Percentiles rank a stretch among this genome's conserved stretches.
Conservation (phyloP, 2,329 filamentous ascomycete species). For the Fonsecaea pedrosoi region DNA sequence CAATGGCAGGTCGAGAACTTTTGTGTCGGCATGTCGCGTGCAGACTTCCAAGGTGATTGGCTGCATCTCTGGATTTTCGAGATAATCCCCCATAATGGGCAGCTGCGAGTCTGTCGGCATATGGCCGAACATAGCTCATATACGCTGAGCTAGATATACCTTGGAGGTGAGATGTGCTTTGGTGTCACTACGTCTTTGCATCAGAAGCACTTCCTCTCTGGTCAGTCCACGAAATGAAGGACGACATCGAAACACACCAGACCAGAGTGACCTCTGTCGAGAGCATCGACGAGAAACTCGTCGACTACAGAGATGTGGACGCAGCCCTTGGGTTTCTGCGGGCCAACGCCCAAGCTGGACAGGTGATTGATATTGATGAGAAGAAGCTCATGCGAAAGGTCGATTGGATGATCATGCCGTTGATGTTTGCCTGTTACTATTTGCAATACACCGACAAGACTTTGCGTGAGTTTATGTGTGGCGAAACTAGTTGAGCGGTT, state of each 20-base stretch:
- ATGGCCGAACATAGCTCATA: conserved; percentile 4
- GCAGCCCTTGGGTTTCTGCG: conserved; percentile 48
- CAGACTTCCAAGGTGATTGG: conserved; percentile 4
- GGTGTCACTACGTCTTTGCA: background rate
- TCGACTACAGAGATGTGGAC: conserved; percentile 41
- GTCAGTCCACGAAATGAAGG: conserved; percentile 6
- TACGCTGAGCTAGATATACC: background rate
- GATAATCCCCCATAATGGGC: conserved; percentile 11
- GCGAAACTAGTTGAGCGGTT: conserved; percentile 47
- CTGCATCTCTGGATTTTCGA: background rate
- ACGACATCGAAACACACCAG: conserved; percentile 25
- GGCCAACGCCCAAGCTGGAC: conserved; percentile 41
- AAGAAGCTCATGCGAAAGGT: conserved; percentile 47
- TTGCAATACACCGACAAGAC: conserved; percentile 66
- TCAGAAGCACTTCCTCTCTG: background rate
- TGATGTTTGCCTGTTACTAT: conserved; percentile 59
- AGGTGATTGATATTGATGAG: conserved; percentile 41
- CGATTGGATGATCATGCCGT: conserved; percentile 57
- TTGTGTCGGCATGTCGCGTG: background rate
- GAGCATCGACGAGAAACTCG: conserved; percentile 17
- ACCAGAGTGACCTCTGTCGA: conserved; percentile 12
- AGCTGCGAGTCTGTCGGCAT: conserved; percentile 6
- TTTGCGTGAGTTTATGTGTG: conserved; percentile 56
- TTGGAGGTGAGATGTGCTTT: background rate
- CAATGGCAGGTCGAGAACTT: conserved; percentile 20